These are phyloP conservation scores for Ophiostoma australiae DNA, from an alignment of 2,329 filamentous ascomycete genomes.

Conservation along the genomic window DNA sequence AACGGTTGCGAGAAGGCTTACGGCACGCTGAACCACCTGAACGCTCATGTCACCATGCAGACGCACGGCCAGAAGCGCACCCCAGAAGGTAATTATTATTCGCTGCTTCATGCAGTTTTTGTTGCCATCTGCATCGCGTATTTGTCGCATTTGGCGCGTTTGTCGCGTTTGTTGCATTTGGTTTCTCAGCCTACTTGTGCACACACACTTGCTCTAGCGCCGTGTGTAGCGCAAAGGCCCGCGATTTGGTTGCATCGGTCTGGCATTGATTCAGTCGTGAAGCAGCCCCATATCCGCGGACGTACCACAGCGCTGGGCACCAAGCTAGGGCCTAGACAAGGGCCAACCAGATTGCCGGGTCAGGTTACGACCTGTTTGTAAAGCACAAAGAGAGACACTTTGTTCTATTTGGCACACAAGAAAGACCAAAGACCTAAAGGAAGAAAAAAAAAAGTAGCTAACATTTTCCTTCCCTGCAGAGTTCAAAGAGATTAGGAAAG, in stretches of 20 bases:
- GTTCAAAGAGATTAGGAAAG: conserved; percentile 88
- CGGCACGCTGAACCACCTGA: conserved; percentile 92
- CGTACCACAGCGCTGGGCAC: conserved; percentile 19
- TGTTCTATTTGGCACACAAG: background rate
- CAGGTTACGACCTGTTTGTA: conserved; percentile 10
- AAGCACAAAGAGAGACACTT: background rate
- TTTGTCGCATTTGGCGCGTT: conserved; percentile 22
- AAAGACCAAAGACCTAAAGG: background rate
- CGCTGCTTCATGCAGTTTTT: background rate
- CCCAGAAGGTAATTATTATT: conserved; percentile 73
- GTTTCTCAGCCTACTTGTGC: background rate
- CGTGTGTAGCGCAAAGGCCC: background rate
- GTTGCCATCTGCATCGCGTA: background rate
- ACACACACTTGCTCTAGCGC: conserved; percentile 6
- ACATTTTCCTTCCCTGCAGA: conserved; percentile 52
- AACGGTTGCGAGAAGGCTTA: conserved; percentile 98
- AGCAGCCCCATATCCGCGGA: conserved; percentile 18
- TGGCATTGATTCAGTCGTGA: background rate
- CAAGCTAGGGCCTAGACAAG: conserved; percentile 37
- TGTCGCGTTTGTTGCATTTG: conserved; percentile 7
- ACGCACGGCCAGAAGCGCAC: conserved; percentile 91
- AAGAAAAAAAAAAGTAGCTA: conserved; percentile 1
- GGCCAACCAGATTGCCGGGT: conserved; percentile 35
- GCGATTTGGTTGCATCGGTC: background rate
- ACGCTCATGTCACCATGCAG: conserved; percentile 98